These are phyloP conservation scores for Pulveroboletus sp. DNA, from an alignment of 768 basidiomycete genomes.

Conservation along the genomic window DNA sequence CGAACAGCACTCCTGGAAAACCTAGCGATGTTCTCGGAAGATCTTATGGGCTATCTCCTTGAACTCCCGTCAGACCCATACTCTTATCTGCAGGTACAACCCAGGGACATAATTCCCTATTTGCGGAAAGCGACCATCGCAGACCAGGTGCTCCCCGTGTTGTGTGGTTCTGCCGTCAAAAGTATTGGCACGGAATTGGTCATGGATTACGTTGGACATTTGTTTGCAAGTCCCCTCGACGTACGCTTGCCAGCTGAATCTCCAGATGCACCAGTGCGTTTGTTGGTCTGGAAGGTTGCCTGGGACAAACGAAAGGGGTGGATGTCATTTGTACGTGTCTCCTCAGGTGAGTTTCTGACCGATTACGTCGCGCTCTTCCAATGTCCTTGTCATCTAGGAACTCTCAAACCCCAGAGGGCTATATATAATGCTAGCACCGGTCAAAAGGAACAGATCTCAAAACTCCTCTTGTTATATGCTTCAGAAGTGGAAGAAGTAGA, in stretches of 20 bases:
- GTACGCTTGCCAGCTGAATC: slow-evolving; percentile 45
- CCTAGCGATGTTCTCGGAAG: slow-evolving; percentile 75
- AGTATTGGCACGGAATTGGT: slow-evolving; percentile 78
- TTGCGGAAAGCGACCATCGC: slow-evolving; percentile 65
- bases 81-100: slow-evolving; percentile 60
- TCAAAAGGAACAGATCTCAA: slow-evolving; percentile 68
- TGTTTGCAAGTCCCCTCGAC: slow-evolving; percentile 76
- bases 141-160: slow-evolving; percentile 67
- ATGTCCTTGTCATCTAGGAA: slow-evolving; percentile 39
- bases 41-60: slow-evolving; percentile 72
- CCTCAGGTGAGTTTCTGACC: slow-evolving; percentile 58
- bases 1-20: slow-evolving; percentile 71
- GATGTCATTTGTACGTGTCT: slow-evolving; percentile 91
- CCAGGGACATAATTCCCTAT: slow-evolving; percentile 51
- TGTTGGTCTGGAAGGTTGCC: slow-evolving; percentile 84
- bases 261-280: slow-evolving; percentile 48
- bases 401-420: slow-evolving; percentile 55
- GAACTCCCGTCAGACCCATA: slow-evolving; percentile 51
- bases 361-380: background rate
- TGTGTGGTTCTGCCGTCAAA: slow-evolving; percentile 80
- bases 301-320: slow-evolving; percentile 83
- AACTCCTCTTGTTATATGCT: slow-evolving; percentile 76
- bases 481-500: slow-evolving; percentile 74
- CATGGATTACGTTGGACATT: slow-evolving; percentile 77
- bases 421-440: slow-evolving; percentile 65